These are phyloP conservation scores for Chrysoporthe cubensis DNA, from an alignment of 2,329 filamentous ascomycete genomes.

Conservation along the genomic window DNA sequence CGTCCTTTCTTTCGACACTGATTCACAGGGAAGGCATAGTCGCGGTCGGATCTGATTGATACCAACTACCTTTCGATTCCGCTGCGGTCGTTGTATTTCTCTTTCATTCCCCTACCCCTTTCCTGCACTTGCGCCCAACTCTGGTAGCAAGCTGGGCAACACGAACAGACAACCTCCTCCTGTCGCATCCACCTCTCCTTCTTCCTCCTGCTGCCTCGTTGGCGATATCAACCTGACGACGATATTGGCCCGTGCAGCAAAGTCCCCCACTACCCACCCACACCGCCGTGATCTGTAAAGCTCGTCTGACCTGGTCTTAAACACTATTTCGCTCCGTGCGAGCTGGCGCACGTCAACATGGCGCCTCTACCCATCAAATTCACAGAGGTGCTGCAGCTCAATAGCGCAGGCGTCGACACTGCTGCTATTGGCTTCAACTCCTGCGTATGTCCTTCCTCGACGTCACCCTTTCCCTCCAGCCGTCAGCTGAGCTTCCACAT, in stretches of 20 bases:
- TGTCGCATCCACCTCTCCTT: constrained; percentile 1
- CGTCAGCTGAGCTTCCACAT: background rate
- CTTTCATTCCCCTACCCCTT: constrained; percentile 20
- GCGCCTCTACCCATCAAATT: constrained; percentile 46
- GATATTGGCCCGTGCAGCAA: background rate
- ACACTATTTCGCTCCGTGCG: constrained; percentile 34
- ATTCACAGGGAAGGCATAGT: constrained; percentile 11
- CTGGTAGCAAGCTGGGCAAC: constrained; percentile 25
- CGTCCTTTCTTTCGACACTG: constrained; percentile 15
- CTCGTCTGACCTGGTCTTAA: constrained; percentile 16
- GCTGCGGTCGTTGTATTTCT: constrained; percentile 20
- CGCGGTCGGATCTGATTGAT: constrained; percentile 22
- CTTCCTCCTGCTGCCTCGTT: background rate
- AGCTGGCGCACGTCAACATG: constrained; percentile 41
- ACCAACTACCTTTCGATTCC: constrained; percentile 13
- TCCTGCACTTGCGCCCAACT: constrained; percentile 14
- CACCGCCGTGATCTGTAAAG: background rate
- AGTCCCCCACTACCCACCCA: background rate
- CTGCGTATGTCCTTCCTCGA: constrained; percentile 64
- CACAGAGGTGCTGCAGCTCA: constrained; percentile 47
- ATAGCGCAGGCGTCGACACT: constrained; percentile 42
- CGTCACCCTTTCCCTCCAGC: background rate
- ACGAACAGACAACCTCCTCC: background rate
- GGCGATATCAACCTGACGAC: constrained; percentile 3
- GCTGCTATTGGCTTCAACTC: constrained; percentile 79